Base-by-base conservation (phyloP, 768 basidiomycete species). In the Megacollybia marginata region DNA sequence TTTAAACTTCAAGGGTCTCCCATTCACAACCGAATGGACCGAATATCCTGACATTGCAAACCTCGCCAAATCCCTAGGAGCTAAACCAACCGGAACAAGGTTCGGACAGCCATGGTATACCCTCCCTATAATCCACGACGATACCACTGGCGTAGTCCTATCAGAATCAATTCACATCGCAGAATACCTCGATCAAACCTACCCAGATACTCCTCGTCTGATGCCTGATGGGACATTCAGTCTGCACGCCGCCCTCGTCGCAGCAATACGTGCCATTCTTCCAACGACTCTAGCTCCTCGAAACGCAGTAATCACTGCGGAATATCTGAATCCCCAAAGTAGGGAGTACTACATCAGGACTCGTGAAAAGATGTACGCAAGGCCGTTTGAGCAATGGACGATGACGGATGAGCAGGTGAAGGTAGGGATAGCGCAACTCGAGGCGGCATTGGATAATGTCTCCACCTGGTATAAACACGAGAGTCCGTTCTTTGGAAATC, bases 121-220 rank as follows among this genome's bases (percentile, higher is more conserved):
- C 23, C 57, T 72, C 1, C 72, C 73, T 6, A 54, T 64, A 31
- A 69, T 74, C 44, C 54, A 66, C 47, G 72, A 74, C 55, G 63
- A 63, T 1, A 55, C 54, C 49, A 71, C 69, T 11, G 54, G 57
- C 10, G 48, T 50, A 1, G 35, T 61, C 16, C 35, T 71, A 20
- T 46, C 58, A 13, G 67, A 74, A 15, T 69, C 69, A 1, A 42
- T 53, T n/a, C 51, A 46, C 40, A 71, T 73, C 50, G 70, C 64
- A 2, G 47, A 57, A 8, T 70, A 73, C 55, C 57, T 73, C 48
- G 71, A 73, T 45, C 55, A 62, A 3, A 55, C 59, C 4, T 73
- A 69, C 56, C 68, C 71, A 0, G 55, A 58, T 42, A 59, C 63
- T 1, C 63, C 61, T 7, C 48, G 43, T 8, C 56, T 70, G 11